Base-by-base conservation (phyloP, 2,329 filamentous ascomycete genomes). In the Arthrinium phaeospermum region DNA sequence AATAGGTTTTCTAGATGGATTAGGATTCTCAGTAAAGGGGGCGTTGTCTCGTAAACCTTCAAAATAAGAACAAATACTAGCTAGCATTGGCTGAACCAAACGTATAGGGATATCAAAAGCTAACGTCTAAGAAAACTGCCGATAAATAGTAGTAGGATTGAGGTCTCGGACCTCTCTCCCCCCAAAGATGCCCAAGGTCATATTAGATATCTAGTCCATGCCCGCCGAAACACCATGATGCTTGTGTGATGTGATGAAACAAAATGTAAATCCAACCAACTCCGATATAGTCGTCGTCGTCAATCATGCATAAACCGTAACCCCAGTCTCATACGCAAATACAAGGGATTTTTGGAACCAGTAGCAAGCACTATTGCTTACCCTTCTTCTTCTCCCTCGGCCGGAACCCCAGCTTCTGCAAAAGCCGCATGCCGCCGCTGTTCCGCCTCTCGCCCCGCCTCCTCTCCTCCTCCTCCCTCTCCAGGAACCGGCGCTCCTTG, bases 401-500 rank as follows among this genome's bases (percentile, higher is more conserved):
- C 30, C 34, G n/a, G 19, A 64, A n/a, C 10, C 57, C 57, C 57
- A 69, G 14, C 67, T 30, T 69, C 19, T 45, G 67, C 67, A 69
- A 44, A n/a, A 69, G 8, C 8, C 67, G 34, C 19, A 34, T 30
- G 8, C 67, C 67, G 45, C 44, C 45, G 3, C 45, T 27, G 41
- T 30, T 30, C 27, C 41, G 67, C 19, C 45, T 37, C 27, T n/a
- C 67, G 22, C 19, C 67, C 13, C 27, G 27, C 24, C 22, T 49
- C 2, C 22, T 49, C 2, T 12, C 45, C 45, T 69, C 68, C 30
- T 70, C 68, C 13, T 70, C 47, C 8, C 41, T 49, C 8, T 53
- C 30, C 13, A 70, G 22, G 34, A 70, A 44, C 22, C 27, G 30
- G n/a, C 68, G 68, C 68, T 70, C 68, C n/a, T 51, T 51, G 30